A percentile compares a stretch with the other conserved stretches of the same genome.
Evolutionary conservation across 2,329 filamentous ascomycete genomes (phyloP).

Genomic region (Colletotrichum sidae): DNA sequence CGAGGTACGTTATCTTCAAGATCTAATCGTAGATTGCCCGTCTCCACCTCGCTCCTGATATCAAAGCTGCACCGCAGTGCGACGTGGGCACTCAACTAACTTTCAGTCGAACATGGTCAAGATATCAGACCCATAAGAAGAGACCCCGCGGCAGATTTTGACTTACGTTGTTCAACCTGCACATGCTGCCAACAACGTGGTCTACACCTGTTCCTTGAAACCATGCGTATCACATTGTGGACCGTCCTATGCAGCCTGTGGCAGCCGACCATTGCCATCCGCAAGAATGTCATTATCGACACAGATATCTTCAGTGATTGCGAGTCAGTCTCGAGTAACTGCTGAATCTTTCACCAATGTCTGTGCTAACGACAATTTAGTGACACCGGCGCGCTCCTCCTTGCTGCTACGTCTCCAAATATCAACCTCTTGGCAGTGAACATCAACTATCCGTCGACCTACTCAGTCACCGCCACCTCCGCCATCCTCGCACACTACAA

Average conservation of each 20-base stretch:
- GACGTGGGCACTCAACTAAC: too few species aligned
- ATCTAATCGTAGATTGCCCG: slow-evolving; percentile 2
- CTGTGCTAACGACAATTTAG: slow-evolving; percentile 40
- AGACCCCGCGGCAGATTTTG: not conserved
- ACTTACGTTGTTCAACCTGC: too few species aligned
- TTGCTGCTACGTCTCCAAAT: slow-evolving; percentile 51
- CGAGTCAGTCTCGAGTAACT: slow-evolving; percentile 48
- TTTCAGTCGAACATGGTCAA: not conserved
- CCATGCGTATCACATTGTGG: not conserved
- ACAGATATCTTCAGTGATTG: slow-evolving; percentile 61
- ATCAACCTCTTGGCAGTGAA: slow-evolving; percentile 54
- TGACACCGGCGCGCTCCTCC: slow-evolving; percentile 55
- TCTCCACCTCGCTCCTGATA: slow-evolving; percentile 17
- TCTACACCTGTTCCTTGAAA: not conserved
- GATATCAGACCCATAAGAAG: slow-evolving; percentile 7
- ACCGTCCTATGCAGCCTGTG: not conserved
- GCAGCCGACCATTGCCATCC: slow-evolving; percentile 11
- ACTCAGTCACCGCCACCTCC: slow-evolving; percentile 54
- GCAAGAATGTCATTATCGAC: slow-evolving; percentile 57
- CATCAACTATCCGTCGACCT: slow-evolving; percentile 54
- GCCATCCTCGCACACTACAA: slow-evolving; percentile 56
- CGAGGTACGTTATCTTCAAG: too few species aligned
- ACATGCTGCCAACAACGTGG: not conserved
- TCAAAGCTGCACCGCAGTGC: slow-evolving; percentile 2
- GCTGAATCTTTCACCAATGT: not conserved